Base-by-base conservation (phyloP, 2,329 filamentous ascomycete species). In the Fusarium torulosum region DNA sequence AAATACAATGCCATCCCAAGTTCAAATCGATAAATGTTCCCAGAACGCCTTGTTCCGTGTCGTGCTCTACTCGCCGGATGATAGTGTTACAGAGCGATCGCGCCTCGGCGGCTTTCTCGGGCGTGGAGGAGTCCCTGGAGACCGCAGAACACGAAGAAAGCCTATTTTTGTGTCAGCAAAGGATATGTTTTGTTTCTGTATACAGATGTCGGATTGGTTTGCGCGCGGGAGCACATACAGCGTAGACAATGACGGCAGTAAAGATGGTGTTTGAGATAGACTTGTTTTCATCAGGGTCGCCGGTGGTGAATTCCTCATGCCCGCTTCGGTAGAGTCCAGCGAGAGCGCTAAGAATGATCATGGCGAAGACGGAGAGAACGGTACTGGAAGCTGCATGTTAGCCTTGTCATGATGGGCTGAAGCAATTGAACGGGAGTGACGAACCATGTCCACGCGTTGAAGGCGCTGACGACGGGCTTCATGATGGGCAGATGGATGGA, bases 371-470 rank as follows among this genome's bases (percentile, higher is more conserved):
- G 77, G 88, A 86, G 79, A 92, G 79, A 81, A 94, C 81, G 77
- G 90, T 91, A 85, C 95, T 97, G 43, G 17, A 37, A 64, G 41
- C 45, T 58, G 41, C 13, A 58, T 55, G 69, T 76, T 72, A 76
- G 75, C 67, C 53, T 56, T 46, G 44, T 63, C 59, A 60, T 67
- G 52, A 57, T 51, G 55, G 42, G 38, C 43, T 41, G 44, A 49
- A 66, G 58, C 25, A 53, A 50, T 38, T 35, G 58, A 42, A 37
- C 56, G 46, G 69, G 47, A 58, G 67, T 62, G 60, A 79, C 88
- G 77, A 84, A 97, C 94, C 94, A 97, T 84, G 90, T 93, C 94
- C 94, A 97, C 76, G 94, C 95, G 83, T 97, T 94, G 83, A 94
- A 87, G 71, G 93, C 90, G 77, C 93, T 91, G 74, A 98, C 92